Evolutionary conservation across 345 rosid genomes (phyloP).

Genomic region (Melaleuca alternifolia): DNA sequence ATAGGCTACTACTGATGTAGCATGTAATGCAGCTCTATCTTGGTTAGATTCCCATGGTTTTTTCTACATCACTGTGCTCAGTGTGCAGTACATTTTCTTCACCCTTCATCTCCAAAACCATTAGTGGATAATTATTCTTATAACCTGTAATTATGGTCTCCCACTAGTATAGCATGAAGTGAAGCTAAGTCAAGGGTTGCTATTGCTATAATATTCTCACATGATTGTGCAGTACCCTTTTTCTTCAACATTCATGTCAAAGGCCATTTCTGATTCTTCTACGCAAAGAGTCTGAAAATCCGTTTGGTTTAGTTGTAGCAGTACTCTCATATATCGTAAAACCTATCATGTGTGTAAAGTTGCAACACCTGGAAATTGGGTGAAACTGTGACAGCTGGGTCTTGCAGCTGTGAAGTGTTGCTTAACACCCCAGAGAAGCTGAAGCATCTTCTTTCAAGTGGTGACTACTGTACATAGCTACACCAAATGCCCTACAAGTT

Average conservation of each 20-base stretch:
- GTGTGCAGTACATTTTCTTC: background rate
- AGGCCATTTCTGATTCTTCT: background rate
- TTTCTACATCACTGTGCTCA: background rate
- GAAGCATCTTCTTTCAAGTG: background rate
- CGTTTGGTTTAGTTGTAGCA: background rate
- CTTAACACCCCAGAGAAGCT: background rate
- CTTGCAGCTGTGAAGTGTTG: background rate
- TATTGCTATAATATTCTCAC: background rate
- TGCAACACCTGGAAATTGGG: background rate
- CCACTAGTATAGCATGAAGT: background rate
- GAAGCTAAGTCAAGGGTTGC: background rate
- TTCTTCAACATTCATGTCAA: background rate
- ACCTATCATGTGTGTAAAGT: background rate
- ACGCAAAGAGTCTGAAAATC: background rate
- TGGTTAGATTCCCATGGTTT: background rate
- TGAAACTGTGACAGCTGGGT: background rate
- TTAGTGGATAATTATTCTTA: background rate
- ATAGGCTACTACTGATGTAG: background rate
- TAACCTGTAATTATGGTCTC: background rate
- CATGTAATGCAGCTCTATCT: background rate
- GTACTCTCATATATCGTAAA: background rate
- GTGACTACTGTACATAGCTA: background rate
- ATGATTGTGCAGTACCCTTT: background rate
- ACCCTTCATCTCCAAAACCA: background rate
- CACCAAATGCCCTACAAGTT: background rate